Conservation (phyloP, 768 basidiomycete genomes). For the Mycena haematopus region DNA sequence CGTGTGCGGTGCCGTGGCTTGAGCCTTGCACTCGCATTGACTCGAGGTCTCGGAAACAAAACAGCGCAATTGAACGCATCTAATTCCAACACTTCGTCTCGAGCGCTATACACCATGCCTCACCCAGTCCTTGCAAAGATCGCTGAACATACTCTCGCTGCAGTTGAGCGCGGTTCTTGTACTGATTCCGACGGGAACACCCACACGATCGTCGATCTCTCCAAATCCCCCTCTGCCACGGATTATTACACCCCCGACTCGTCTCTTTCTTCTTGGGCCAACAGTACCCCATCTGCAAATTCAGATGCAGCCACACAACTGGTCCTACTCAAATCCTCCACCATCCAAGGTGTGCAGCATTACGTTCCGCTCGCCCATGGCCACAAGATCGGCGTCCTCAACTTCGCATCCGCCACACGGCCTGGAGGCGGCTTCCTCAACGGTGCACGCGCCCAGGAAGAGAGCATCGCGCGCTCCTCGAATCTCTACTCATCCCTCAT, state of each 20-base stretch:
- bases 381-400: slow-evolving; percentile 55
- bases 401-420: slow-evolving; percentile 61
- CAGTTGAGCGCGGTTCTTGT: slow-evolving; percentile 48
- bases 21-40: not conserved
- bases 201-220: slow-evolving; percentile 43
- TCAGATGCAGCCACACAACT: slow-evolving; percentile 37
- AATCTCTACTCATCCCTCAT: slow-evolving; percentile 58
- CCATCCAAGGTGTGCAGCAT: slow-evolving; percentile 50
- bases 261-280: slow-evolving; percentile 45
- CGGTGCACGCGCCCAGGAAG: slow-evolving; percentile 65
- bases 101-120: slow-evolving; percentile 5
- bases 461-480: slow-evolving; percentile 62
- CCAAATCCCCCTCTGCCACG: slow-evolving; percentile 46
- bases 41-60: not conserved
- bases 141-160: slow-evolving; percentile 50
- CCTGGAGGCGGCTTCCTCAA: slow-evolving; percentile 61
- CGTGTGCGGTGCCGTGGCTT: slow-evolving; percentile 6
- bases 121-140: slow-evolving; percentile 36
- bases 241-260: slow-evolving; percentile 49
- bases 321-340: slow-evolving; percentile 47
- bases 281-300: slow-evolving; percentile 6
- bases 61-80: not conserved
- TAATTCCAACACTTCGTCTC: not conserved
- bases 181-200: slow-evolving; percentile 35
- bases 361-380: slow-evolving; percentile 28